phyloP scores from a whole-genome alignment of 2,329 filamentous ascomycete species.

The Botryotinia narcissicola region DNA sequence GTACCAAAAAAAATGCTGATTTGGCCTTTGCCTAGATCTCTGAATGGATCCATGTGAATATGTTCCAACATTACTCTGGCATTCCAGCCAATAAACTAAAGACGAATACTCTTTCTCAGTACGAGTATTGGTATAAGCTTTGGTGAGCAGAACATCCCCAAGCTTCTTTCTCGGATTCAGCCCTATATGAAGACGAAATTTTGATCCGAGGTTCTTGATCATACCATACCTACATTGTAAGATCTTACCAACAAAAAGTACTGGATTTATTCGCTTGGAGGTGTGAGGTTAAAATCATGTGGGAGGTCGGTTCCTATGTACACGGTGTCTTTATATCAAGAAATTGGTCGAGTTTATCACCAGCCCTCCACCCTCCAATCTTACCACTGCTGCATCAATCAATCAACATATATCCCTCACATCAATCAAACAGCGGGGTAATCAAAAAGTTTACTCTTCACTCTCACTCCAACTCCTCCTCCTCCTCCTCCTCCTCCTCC shows the following conservation, averaged over 20 bases:
- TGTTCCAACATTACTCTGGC: not conserved
- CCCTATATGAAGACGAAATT: slow-evolving; percentile 1
- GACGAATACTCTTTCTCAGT: not conserved
- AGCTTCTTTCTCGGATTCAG: not conserved
- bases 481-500: no score
- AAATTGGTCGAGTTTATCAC: not conserved
- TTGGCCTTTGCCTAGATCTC: not conserved
- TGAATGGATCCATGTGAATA: not conserved
- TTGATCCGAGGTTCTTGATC: not conserved
- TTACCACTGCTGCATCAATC: not conserved
- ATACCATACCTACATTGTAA: not conserved
- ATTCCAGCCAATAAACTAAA: not conserved
- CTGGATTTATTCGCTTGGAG: not conserved
- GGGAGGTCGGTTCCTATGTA: not conserved
- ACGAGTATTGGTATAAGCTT: not conserved
- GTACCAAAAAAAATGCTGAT: not conserved
- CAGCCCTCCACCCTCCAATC: not conserved
- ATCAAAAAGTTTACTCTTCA: not conserved
- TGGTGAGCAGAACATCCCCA: not conserved
- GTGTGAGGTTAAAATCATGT: not conserved
- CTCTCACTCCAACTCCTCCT: not conserved
- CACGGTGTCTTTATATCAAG: not conserved
- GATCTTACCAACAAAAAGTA: not conserved
- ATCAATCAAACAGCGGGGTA: not conserved
- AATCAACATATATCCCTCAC: not conserved